These are phyloP conservation scores for Camelina laxa DNA, from an alignment of 345 rosid species.

Conservation along the genomic window DNA sequence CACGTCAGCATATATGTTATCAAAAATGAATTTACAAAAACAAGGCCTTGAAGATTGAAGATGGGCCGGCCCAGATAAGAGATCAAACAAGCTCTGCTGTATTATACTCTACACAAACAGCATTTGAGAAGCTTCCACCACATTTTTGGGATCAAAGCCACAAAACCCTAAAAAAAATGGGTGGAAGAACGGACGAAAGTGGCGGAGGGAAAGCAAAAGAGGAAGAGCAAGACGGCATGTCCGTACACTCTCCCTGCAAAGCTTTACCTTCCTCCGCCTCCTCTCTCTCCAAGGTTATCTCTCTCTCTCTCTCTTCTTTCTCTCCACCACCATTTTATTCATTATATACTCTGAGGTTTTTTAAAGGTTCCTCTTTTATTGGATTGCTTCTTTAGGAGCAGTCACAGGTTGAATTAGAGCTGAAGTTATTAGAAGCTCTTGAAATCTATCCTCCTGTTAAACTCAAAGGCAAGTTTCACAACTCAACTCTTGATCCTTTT, in stretches of 20 bases:
- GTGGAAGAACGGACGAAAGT: constrained; percentile 46
- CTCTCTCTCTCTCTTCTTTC: constrained; percentile 24
- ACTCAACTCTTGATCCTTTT: neutral
- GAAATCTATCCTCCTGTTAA: constrained; percentile 90
- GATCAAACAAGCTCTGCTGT: constrained; percentile 5
- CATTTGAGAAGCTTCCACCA: neutral
- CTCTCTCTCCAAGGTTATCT: constrained; percentile 80
- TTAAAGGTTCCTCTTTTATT: constrained; percentile 14
- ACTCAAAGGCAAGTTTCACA: constrained; percentile 58
- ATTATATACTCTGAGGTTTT: neutral
- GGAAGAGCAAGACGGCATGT: constrained; percentile 90
- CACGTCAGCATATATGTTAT: neutral
- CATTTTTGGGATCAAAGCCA: constrained; percentile 26
- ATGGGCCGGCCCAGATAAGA: constrained; percentile 14
- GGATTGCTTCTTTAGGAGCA: constrained; percentile 63
- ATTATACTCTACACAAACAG: neutral
- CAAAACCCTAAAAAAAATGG: constrained; percentile 46
- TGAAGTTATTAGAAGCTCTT: constrained; percentile 84
- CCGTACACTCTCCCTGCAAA: constrained; percentile 95
- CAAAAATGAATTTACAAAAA: neutral
- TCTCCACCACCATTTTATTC: neutral
- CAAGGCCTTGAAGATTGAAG: constrained; percentile 3
- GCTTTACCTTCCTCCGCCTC: constrained; percentile 96
- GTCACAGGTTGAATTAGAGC: constrained; percentile 95
- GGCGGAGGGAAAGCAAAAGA: constrained; percentile 48